Base-by-base conservation (phyloP, 108 stramenopile species). In the Fragilariopsis cylindrus region DNA sequence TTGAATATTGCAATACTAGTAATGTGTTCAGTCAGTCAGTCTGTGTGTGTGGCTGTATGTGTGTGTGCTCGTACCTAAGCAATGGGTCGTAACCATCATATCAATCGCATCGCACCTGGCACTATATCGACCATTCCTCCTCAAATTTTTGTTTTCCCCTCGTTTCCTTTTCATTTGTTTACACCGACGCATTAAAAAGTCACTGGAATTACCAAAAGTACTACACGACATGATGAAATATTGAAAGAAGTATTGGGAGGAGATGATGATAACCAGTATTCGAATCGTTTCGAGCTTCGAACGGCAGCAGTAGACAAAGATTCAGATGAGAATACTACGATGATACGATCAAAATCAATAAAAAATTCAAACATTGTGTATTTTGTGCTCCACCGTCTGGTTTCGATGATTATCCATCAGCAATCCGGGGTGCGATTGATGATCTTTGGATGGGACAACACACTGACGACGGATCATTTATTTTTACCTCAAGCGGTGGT, bases 381-480 rank as follows among this genome's bases (percentile, higher is more conserved):
- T 96, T 96, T 78, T 96, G 95, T 55, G 95, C 92, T 39, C 95
- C 95, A 47, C 95, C 95, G 6, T 92, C 91, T 15, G 95, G 95
- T 45, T 96, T 90, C 71, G 88, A 90, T 4, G 88, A 96, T 64
- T 96, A 96, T 73, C 75, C 92, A 16, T 70, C 66, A 19, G 91
- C 90, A 4, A 84, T 93, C 3, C 53, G 80, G 54, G 72, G 76
- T 7, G 86, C 82, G 15, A 79, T 84, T 46, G 76, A 65, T 7
- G 78, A 76, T 15, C 40, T 83, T 5, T 92, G 90, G 89, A 65
- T 73, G 21, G 85, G 88, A 3, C 75, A 69, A 9, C n/a, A 43
- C 8, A 65, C 71, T 12, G 19, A 76, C 5, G 67, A 75, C 4
- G 95, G 95, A 15, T 77, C 75, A 3, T 96, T 96, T 70, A 79